Percentiles rank a stretch among this genome's conserved stretches.
phyloP scores from a whole-genome alignment of 2,329 filamentous ascomycete genomes.

The Aspergillus sp. region DNA sequence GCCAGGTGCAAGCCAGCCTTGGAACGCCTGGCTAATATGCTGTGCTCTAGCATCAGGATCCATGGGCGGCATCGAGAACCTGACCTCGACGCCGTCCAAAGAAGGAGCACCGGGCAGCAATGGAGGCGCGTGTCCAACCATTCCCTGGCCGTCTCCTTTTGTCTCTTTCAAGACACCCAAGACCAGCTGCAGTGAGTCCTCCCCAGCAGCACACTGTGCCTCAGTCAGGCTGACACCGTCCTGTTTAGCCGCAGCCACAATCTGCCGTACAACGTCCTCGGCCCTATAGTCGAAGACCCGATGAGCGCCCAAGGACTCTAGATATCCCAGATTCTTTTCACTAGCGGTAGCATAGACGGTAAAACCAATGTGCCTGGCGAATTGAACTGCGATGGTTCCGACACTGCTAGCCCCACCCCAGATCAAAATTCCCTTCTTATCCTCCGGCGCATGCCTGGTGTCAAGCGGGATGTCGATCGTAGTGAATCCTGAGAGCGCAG shows the following conservation, averaged over 20 bases:
- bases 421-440: constrained; percentile 16
- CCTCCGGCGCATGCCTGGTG: constrained; percentile 19
- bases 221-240: constrained; percentile 18
- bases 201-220: constrained; percentile 16
- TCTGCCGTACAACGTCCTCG: constrained; percentile 28
- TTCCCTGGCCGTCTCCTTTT: constrained; percentile 16
- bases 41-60: constrained; percentile 10
- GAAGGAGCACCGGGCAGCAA: constrained; percentile 15
- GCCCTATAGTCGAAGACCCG: constrained; percentile 43
- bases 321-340: constrained; percentile 37
- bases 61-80: constrained; percentile 14
- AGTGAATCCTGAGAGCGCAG: constrained; percentile 20
- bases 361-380: constrained; percentile 42
- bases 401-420: constrained; percentile 19
- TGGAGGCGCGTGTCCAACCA: constrained; percentile 18
- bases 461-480: constrained; percentile 25
- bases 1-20: constrained; percentile 18
- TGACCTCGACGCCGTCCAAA: constrained; percentile 10
- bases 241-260: constrained; percentile 25
- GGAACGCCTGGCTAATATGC: constrained; percentile 15
- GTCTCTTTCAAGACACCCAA: constrained; percentile 21
- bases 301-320: constrained; percentile 40
- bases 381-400: constrained; percentile 26
- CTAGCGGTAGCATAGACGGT: constrained; percentile 43
- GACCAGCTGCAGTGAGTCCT: constrained; percentile 16